Evolutionary conservation across 345 rosid species (phyloP), one percentile per base, ranked within the genome.

Genomic region (Durio zibethinus): DNA sequence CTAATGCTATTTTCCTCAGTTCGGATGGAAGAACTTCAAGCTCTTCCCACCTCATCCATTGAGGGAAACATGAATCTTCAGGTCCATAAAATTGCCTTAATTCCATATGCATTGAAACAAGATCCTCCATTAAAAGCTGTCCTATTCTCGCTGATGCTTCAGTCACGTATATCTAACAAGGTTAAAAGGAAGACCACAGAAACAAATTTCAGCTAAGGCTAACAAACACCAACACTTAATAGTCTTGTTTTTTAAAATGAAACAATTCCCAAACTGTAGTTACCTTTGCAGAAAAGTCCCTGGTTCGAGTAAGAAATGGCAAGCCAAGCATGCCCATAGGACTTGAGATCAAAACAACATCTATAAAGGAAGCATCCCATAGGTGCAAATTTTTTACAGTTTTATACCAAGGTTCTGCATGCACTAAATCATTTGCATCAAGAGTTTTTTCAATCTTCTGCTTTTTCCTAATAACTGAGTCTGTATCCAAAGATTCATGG

Each of bases 71-170:
- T 16, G 86, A 80, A 57, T 85, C 86, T 53, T 81, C 80, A 29
- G 84, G 72, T 31, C 99, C 99, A 76, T 92, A 85, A 57, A 88
- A 87, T 53, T 80, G 82, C 74, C 81, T 85, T 54, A 86, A 88
- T 75, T 95, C 99, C 67, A 61, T 74, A 75, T 92, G 93, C 97
- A 90, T 86, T 21, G 90, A 85, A 77, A 92, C 86, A 79, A 95
- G 96, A 82, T 90, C 95, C 84, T 92, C 93, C 98, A 95, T 95
- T 90, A 89, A 82, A 80, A 93, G 90, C 84, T 89, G 89, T 48
- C 94, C 97, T 52, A 93, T 85, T 82, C 84, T 90, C 0, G 87
- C 88, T 21, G 99, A 86, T 61, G 89, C 94, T 81, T 95, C 93
- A 5, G 92, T 93, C 73, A 82, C 90, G 79, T 90, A 95, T 80